A percentile compares a stretch with the other conserved stretches of the same genome.
Conservation (phyloP, 2,329 filamentous ascomycete genomes). For the Diplodia scrobiculata region DNA sequence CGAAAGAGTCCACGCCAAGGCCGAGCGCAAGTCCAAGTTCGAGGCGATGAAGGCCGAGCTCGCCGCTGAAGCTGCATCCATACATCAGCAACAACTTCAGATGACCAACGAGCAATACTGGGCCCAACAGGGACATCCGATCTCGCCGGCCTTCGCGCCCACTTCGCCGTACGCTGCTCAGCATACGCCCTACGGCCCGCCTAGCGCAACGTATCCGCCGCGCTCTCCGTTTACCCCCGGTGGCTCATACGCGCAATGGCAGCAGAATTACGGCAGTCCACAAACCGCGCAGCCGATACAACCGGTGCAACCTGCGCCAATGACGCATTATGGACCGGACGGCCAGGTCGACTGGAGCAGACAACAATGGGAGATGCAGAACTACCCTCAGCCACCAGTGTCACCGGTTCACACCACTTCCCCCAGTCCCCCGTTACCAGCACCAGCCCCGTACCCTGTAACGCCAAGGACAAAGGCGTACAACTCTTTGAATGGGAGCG, state of each 20-base stretch:
- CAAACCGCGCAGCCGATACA: background rate
- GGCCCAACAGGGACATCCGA: slow-evolving; percentile 21
- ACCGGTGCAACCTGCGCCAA: background rate
- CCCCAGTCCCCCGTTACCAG: background rate
- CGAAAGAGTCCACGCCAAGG: slow-evolving; percentile 31
- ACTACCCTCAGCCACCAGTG: slow-evolving; percentile 14
- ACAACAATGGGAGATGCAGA: slow-evolving; percentile 47
- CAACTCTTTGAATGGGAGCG: slow-evolving; percentile 34
- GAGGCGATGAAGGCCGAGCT: slow-evolving; percentile 43
- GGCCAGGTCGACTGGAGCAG: slow-evolving; percentile 26
- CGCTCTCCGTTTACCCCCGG: slow-evolving; percentile 35
- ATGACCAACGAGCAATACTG: slow-evolving; percentile 27
- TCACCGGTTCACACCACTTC: background rate
- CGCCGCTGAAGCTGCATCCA: slow-evolving; percentile 28
- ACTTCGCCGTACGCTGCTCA: slow-evolving; percentile 9
- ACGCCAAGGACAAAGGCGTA: slow-evolving; percentile 44
- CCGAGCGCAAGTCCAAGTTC: slow-evolving; percentile 38
- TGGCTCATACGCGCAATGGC: slow-evolving; percentile 46
- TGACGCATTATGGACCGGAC: slow-evolving; percentile 15
- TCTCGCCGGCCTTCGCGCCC: slow-evolving; percentile 10
- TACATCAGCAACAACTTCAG: slow-evolving; percentile 11
- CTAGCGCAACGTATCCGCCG: slow-evolving; percentile 27
- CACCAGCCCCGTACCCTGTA: slow-evolving; percentile 29
- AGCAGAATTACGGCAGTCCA: slow-evolving; percentile 39
- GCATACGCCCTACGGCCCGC: slow-evolving; percentile 11